A percentile compares a stretch with the other conserved stretches of the same genome.
These are phyloP conservation scores for Acer negundo DNA, from an alignment of 345 rosid species.

Conservation along the genomic window DNA sequence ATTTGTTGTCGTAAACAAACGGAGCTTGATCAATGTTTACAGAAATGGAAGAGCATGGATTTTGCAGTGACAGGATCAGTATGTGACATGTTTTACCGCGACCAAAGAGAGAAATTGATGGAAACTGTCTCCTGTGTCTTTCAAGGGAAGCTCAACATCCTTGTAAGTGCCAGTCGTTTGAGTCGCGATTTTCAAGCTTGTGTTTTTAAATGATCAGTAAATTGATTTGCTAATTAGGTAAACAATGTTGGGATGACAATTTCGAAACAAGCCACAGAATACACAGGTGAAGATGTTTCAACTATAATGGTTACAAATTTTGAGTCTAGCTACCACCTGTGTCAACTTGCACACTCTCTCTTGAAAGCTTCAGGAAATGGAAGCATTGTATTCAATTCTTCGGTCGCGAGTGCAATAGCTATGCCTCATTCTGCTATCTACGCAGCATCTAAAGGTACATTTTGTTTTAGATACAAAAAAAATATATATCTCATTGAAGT, in stretches of 20 bases:
- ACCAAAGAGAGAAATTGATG: slow-evolving; percentile 47
- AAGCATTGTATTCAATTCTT: slow-evolving; percentile 47
- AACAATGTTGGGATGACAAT: slow-evolving; percentile 46
- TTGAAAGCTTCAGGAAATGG: slow-evolving; percentile 50
- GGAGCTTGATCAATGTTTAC: not conserved
- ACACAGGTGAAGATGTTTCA: slow-evolving; percentile 27
- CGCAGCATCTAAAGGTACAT: slow-evolving; percentile 46
- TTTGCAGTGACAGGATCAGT: slow-evolving; percentile 54
- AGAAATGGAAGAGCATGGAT: slow-evolving; percentile 48
- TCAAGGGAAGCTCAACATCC: slow-evolving; percentile 31
- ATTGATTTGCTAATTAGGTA: slow-evolving; percentile 26
- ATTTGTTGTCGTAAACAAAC: slow-evolving; percentile 10
- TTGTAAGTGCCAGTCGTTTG: slow-evolving; percentile 9
- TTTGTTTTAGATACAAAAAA: not conserved
- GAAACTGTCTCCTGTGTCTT: slow-evolving; percentile 39
- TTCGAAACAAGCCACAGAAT: slow-evolving; percentile 11
- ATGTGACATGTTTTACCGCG: slow-evolving; percentile 41
- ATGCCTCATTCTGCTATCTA: slow-evolving; percentile 30
- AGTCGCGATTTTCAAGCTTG: too few species aligned
- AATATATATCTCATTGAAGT: not conserved
- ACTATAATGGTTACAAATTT: slow-evolving; percentile 37
- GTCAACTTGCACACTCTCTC: slow-evolving; percentile 52
- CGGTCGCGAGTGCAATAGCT: slow-evolving; percentile 36
- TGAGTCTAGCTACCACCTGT: slow-evolving; percentile 46
- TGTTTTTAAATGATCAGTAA: too few species aligned